These are phyloP conservation scores for Alnus rubra DNA, from an alignment of 306 rosid genomes.

Conservation along the genomic window DNA sequence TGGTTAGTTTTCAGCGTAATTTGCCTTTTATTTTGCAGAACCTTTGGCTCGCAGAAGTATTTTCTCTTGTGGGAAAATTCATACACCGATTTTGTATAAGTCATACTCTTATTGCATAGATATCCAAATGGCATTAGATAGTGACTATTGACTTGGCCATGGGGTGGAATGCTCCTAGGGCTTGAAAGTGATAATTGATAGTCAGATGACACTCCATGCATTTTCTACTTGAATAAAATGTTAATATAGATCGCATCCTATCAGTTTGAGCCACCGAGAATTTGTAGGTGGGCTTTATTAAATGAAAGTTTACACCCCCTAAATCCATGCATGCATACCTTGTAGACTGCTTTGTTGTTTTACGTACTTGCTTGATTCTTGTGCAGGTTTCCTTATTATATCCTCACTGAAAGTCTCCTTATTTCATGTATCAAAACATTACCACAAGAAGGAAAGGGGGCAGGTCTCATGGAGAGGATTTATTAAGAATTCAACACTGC, in stretches of 20 bases:
- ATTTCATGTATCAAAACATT: neutral
- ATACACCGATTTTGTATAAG: neutral
- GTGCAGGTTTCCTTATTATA: neutral
- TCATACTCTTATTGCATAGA: neutral
- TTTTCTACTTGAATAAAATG: neutral
- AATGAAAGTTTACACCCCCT: neutral
- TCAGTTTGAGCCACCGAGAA: neutral
- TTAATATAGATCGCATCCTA: neutral
- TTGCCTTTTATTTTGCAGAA: neutral
- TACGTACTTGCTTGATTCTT: neutral
- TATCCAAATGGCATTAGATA: neutral
- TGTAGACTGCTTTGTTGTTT: neutral
- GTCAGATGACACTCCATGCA: neutral
- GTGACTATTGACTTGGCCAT: neutral
- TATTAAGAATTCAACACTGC: slow-evolving; percentile 9
- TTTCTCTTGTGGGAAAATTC: neutral
- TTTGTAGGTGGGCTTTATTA: neutral
- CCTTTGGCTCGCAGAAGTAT: neutral
- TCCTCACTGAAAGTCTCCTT: neutral
- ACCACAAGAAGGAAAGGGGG: neutral
- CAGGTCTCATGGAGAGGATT: neutral
- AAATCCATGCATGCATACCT: neutral
- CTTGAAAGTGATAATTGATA: neutral
- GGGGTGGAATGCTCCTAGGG: neutral
- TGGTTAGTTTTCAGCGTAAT: slow-evolving; percentile 28